A percentile compares a stretch with the other conserved stretches of the same genome.
These are phyloP conservation scores for Musa balbisiana DNA, from an alignment of 202 grass and related monocot species.

Conservation along the genomic window DNA sequence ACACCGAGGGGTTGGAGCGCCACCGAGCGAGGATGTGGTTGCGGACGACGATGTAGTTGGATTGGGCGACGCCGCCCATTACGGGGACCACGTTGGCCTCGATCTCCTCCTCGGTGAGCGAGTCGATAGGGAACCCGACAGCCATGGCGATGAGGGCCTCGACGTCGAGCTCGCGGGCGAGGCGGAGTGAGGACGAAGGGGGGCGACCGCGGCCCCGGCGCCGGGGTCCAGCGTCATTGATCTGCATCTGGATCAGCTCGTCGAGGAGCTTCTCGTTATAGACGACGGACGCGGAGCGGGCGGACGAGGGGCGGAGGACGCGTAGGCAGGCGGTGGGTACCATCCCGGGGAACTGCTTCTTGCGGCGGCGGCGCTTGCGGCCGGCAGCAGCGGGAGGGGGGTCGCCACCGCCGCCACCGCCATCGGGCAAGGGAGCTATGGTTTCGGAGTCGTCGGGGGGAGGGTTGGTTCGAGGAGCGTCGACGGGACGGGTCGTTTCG, in stretches of 20 bases:
- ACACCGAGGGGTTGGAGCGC: constrained; percentile 67
- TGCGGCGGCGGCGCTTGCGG: constrained; percentile 75
- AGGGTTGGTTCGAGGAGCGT: no score
- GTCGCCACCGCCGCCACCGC: constrained; percentile 34
- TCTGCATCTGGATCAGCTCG: constrained; percentile 41
- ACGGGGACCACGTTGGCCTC: constrained; percentile 55
- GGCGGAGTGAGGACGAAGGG: constrained; percentile 63
- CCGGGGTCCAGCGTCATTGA: constrained; percentile 34
- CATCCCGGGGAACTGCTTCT: constrained; percentile 96
- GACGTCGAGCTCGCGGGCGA: constrained; percentile 80
- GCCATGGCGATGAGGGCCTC: constrained; percentile 79
- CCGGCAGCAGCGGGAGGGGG: constrained; percentile 30
- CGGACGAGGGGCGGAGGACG: constrained; percentile 35
- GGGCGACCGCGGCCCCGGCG: constrained; percentile 49
- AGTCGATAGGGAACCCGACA: constrained; percentile 76
- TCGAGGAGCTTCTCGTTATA: constrained; percentile 23
- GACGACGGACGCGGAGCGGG: constrained; percentile 27
- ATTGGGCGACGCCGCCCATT: constrained; percentile 58
- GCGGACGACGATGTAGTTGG: constrained; percentile 88
- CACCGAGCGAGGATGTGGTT: constrained; percentile 85
- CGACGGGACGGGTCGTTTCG: no score
- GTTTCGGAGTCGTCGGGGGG: background rate
- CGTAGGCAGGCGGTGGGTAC: constrained; percentile 62
- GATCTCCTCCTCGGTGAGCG: constrained; percentile 87
- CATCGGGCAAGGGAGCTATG: constrained; percentile 8